Base-by-base conservation (phyloP, 2,329 filamentous ascomycete genomes). In the Eutypella sp. region DNA sequence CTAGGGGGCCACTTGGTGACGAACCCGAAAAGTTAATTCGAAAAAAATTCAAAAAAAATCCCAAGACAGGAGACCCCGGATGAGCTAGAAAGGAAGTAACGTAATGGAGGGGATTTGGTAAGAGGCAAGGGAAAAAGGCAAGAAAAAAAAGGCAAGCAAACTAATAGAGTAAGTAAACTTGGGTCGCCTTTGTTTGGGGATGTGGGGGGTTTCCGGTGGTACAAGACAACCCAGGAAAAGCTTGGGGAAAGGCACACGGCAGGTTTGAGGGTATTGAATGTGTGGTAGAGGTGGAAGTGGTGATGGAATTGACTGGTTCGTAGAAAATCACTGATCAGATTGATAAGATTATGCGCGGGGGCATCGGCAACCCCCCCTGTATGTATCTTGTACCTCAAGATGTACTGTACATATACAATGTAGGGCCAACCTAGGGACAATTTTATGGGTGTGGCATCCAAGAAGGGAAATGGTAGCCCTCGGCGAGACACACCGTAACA, bases 331-430 rank as follows among this genome's bases (percentile, higher is more conserved):
- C 61, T 65, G 62, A 65, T 65, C 61, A 62, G 62, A 65, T 65
- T 65, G 62, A 65, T 65, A 64, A 65, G 62, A 65, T 65, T 64
- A 65, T 56, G 53, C 48, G 54, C 54, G 54, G 52, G 39, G 31
- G 34, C 34, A 29, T n/a, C n/a, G n/a, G n/a, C n/a, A n/a, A n/a
- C n/a, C 29, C 29, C 9, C 24, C 22, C 42, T 19, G 38, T 38
- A 29, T 38, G 44, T 16, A 40, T 24, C 7, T 7, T 29, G 25
- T 29, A 29, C 25, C 13, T 7, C 13, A 7, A 7, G 25, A 29
- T 29, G 25, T 33, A 33, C 29, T 33, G 29, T 33, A 33, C 40
- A 40, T 25, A 42, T 43, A n/a, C n/a, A n/a, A n/a, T n/a, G n/a
- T n/a, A n/a, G n/a, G n/a, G n/a, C 47, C 44, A 49, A 47, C 25